Evolutionary conservation across 768 basidiomycete species (phyloP).

Genomic region (Phlebiopsis gigantea): DNA sequence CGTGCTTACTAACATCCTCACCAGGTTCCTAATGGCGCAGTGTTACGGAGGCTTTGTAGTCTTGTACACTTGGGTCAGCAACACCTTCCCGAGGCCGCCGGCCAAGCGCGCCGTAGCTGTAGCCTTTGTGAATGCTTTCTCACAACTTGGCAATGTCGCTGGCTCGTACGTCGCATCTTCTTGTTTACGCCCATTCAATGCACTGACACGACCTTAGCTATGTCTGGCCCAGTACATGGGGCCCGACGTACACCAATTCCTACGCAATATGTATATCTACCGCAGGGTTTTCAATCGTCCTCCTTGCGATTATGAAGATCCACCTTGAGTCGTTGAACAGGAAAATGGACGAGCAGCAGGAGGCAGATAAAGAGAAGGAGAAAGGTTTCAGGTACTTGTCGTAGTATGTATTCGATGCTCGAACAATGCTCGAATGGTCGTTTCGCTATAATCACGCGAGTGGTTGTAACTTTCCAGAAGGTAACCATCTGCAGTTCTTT

Average conservation of each 20-base stretch:
- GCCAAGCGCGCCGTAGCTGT: conserved; percentile 85
- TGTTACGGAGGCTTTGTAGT: conserved; percentile 69
- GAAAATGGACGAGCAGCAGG: conserved; percentile 25
- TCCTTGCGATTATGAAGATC: conserved; percentile 28
- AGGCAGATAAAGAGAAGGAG: no score
- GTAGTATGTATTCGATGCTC: background rate
- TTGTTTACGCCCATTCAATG: background rate
- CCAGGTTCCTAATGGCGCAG: conserved; percentile 73
- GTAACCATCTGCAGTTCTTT: no score
- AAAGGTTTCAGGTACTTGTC: background rate
- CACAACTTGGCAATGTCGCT: conserved; percentile 77
- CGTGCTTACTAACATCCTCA: conserved; percentile 18
- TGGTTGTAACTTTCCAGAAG: no score
- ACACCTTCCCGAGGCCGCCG: conserved; percentile 64
- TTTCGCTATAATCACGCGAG: no score
- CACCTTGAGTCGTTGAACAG: conserved; percentile 24
- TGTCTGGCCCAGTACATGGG: conserved; percentile 65
- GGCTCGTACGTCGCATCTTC: conserved; percentile 42
- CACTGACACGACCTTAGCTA: conserved; percentile 45
- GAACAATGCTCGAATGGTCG: no score
- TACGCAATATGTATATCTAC: conserved; percentile 40
- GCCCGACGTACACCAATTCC: conserved; percentile 63
- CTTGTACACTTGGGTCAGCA: conserved; percentile 51
- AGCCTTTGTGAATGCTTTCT: conserved; percentile 76
- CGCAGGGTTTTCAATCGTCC: conserved; percentile 27